A percentile compares a stretch with the other conserved stretches of the same genome.
Evolutionary conservation across 257 asterid species (phyloP).

Genomic region (Solanum ahanhuiri): DNA sequence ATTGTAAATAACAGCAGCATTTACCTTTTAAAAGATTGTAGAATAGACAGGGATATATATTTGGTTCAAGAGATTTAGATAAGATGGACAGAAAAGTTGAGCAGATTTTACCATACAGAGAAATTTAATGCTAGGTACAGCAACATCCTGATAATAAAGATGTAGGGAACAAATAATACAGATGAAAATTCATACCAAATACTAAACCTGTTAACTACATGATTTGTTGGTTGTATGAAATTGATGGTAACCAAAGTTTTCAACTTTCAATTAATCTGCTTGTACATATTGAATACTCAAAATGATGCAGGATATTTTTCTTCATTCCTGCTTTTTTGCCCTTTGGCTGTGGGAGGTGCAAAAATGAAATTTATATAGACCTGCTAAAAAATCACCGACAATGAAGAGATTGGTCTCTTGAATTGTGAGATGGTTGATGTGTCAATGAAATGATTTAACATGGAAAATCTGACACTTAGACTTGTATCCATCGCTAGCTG

Average conservation of each 20-base stretch:
- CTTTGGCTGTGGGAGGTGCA: neutral
- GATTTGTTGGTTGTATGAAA: neutral
- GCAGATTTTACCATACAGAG: neutral
- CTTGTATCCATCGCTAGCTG: slow-evolving; percentile 35
- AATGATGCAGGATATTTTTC: neutral
- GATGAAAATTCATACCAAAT: neutral
- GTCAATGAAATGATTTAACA: slow-evolving; percentile 65
- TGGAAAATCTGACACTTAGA: slow-evolving; percentile 85
- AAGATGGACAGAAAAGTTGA: neutral
- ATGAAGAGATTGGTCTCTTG: neutral
- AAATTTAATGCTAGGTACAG: neutral
- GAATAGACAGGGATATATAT: neutral
- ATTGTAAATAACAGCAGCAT: neutral
- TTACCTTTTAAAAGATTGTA: neutral
- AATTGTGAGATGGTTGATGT: neutral
- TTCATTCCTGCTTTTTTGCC: neutral
- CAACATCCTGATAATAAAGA: neutral
- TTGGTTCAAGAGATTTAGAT: neutral
- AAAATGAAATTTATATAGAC: neutral
- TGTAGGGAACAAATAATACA: neutral
- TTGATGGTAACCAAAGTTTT: neutral
- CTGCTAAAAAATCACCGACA: neutral
- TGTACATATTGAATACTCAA: slow-evolving; percentile 1
- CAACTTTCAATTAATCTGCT: neutral
- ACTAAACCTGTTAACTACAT: neutral